Evolutionary conservation across 164 flowering plant genomes (phyloP).

Genomic region (Chimonanthus praecox): DNA sequence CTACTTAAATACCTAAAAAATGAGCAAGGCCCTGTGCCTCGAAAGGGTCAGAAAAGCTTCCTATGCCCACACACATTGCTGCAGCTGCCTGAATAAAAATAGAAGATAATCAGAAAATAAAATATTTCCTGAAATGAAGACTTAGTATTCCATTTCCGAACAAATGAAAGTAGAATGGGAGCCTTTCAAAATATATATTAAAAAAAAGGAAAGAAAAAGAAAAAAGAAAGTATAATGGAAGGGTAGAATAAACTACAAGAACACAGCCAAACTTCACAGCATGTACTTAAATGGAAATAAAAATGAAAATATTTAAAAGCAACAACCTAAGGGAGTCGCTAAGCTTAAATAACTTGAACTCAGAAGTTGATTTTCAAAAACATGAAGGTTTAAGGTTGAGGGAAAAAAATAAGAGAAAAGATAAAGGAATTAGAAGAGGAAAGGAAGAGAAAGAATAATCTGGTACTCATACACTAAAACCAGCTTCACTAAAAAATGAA

Average conservation of each 20-base stretch:
- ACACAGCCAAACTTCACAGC: neutral
- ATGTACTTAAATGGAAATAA: neutral
- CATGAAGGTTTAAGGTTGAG: neutral
- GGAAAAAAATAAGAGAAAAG: neutral
- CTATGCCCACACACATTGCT: constrained; percentile 93
- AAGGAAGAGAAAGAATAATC: too few relatives aligned
- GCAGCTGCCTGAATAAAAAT: constrained; percentile 73
- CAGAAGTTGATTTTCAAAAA: neutral
- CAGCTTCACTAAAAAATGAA: too few relatives aligned
- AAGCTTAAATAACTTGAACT: too few relatives aligned
- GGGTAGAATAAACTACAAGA: neutral
- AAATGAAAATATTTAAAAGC: neutral
- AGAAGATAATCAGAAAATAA: neutral
- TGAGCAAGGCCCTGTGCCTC: constrained; percentile 99
- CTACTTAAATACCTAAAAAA: constrained; percentile 57
- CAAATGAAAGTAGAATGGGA: neutral
- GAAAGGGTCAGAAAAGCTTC: constrained; percentile 84
- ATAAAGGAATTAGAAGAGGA: neutral
- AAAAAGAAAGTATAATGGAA: neutral
- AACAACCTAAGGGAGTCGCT: neutral
- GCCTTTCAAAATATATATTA: neutral
- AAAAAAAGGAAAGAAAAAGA: neutral
- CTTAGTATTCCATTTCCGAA: neutral
- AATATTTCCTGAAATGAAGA: neutral
- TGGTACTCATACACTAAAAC: too few relatives aligned